Conservation (phyloP, 306 rosid species). For the Ormosia semicastrata region DNA sequence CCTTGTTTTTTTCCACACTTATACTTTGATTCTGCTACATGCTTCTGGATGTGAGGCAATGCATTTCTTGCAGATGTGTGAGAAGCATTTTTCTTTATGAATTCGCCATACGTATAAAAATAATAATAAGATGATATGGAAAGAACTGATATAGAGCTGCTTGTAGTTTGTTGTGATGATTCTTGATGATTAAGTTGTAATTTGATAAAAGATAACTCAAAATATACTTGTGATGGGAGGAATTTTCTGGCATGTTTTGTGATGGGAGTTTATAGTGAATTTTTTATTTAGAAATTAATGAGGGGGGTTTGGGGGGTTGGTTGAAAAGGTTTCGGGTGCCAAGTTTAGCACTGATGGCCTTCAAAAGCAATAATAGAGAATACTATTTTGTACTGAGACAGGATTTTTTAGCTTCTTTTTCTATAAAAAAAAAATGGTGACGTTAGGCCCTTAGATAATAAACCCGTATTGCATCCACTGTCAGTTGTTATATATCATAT, state of each 20-base stretch:
- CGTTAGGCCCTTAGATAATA: neutral
- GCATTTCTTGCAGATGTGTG: too few relatives aligned
- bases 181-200: slow-evolving; percentile 2
- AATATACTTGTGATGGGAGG: neutral
- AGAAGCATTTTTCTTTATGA: too few relatives aligned
- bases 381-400: neutral
- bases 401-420: neutral
- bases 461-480: neutral
- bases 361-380: neutral
- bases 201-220: neutral
- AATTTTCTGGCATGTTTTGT: neutral
- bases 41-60: too few relatives aligned
- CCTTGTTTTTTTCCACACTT: too few relatives aligned
- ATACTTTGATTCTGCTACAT: too few relatives aligned
- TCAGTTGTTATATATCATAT: neutral
- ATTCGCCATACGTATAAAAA: neutral
- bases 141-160: neutral
- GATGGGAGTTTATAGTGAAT: neutral
- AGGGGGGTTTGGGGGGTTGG: neutral
- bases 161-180: neutral
- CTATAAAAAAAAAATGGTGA: neutral
- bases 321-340: neutral
- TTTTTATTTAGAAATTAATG: neutral
- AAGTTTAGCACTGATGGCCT: neutral
- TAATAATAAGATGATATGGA: neutral